Evolutionary conservation across 1,139 yeast genomes (phyloP).

Genomic region (Magnusiomyces fungicola): DNA sequence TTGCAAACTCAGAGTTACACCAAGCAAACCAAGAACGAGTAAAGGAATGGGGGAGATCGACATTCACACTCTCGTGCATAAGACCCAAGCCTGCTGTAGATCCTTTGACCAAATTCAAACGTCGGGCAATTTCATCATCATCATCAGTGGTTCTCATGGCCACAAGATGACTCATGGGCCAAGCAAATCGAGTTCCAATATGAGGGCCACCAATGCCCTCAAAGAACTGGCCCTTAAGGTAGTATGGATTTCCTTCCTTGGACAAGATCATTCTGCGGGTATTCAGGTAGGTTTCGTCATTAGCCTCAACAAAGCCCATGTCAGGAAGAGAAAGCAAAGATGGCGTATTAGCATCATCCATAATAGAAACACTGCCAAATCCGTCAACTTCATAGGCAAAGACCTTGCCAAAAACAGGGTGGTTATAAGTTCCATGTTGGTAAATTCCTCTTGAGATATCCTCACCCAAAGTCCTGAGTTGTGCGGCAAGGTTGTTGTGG

Average conservation of each 20-base stretch:
- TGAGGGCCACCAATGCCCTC: conserved; percentile 90
- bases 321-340: conserved; percentile 77
- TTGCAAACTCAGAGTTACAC: conserved; percentile 90
- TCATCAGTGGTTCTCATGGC: conserved; percentile 68
- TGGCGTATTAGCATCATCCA: conserved; percentile 93
- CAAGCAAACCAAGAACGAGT: conserved; percentile 90
- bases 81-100: conserved; percentile 70
- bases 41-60: conserved; percentile 39
- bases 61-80: conserved; percentile 78
- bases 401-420: conserved; percentile 65
- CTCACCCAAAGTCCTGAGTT: conserved; percentile 36
- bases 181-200: conserved; percentile 69
- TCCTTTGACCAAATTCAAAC: conserved; percentile 46
- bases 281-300: conserved; percentile 61
- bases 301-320: conserved; percentile 50
- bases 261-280: conserved; percentile 71
- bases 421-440: conserved; percentile 55
- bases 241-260: conserved; percentile 72
- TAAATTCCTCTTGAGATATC: conserved; percentile 51
- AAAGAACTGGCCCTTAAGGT: conserved; percentile 50
- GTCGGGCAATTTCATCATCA: conserved; percentile 54
- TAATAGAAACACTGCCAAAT: conserved; percentile 60
- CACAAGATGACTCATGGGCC: conserved; percentile 83
- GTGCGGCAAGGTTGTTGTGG: conserved; percentile 23
- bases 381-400: conserved; percentile 90